Base-by-base conservation (phyloP, 306 rosid species). In the Luffa aegyptiaca region DNA sequence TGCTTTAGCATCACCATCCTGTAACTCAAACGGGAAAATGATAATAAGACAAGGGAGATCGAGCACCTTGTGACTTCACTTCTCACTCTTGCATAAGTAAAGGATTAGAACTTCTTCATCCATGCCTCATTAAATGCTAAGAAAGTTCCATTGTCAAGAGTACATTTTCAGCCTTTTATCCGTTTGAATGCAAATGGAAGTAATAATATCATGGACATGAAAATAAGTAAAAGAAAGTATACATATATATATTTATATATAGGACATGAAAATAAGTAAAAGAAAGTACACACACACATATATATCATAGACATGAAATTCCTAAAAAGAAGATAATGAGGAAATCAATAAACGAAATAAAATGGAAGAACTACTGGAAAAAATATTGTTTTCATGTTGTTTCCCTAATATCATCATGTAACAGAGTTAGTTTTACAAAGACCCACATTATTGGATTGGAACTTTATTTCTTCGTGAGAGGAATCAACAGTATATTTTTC, bases 1-100 rank as follows among this genome's bases (percentile, higher is more conserved):
- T 17, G 84, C 82, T 83, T 89, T 93, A 55, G 96, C 99, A 62
- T 80, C 90, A 6, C 81, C 75, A 10, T 78, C 92, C 89, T 91
- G 85, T 63, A 33, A 69, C 46, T 26, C 52, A 13, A 57, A 21
- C 21, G n/a, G 41, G 59, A 48, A 26, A 21, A 26, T 13, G 6
- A 49, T 31, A 33, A 48, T 73, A 33, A 72, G 75, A 68, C 11
- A 10, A 69, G 4, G 58, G 55, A 48, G 5, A 21, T 45, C 42
- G 41, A 72, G 20, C 31, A 13, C 44, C 58, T 12, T 31, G 35
- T 45, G 42, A 72, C 13, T 71, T 21, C 44, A 72, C 44, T 48
- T 70, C 56, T 70, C 1, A 70, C 36, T 41, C 52, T 39, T 18
- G 8, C 35, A n/a, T 68, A 42, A 9, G 17, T 68, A n/a, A 68